These are phyloP conservation scores for Chrysosporium queenslandicum DNA, from an alignment of 2,329 filamentous ascomycete species.

Conservation along the genomic window DNA sequence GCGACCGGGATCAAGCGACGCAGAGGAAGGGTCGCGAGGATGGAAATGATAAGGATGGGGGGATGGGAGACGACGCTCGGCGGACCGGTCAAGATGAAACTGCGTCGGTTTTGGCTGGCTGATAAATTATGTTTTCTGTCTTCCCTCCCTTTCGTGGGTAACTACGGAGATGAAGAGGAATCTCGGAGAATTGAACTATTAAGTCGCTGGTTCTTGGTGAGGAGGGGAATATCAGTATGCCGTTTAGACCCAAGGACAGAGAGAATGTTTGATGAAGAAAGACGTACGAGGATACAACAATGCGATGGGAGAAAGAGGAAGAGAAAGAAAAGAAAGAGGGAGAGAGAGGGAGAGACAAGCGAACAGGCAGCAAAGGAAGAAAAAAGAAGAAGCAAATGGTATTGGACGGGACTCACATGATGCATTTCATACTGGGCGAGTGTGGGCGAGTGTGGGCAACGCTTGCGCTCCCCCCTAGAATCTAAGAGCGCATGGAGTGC, in stretches of 20 bases:
- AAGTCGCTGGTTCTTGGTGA: not conserved
- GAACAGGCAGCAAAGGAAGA: not conserved
- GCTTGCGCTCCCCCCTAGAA: not conserved
- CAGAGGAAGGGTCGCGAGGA: not conserved
- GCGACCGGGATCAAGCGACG: not conserved
- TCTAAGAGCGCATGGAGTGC: no score
- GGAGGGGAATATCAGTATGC: not conserved
- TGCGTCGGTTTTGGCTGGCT: slow-evolving; percentile 8
- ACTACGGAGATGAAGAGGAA: slow-evolving; percentile 4
- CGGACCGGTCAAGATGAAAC: slow-evolving; percentile 6
- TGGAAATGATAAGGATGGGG: slow-evolving; percentile 7
- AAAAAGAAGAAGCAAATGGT: not conserved
- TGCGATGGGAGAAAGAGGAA: not conserved
- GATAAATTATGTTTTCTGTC: not conserved
- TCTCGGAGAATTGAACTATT: not conserved
- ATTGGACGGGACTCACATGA: slow-evolving; percentile 1
- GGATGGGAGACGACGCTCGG: not conserved
- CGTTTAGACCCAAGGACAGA: no score
- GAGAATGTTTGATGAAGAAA: no score
- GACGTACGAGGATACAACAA: no score
- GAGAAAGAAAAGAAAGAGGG: slow-evolving; percentile 10
- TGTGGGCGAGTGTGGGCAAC: not conserved
- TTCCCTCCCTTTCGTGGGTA: slow-evolving; percentile 1
- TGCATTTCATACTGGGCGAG: not conserved
- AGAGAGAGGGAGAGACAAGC: slow-evolving; percentile 10